Conservation (phyloP, 495 filamentous ascomycete genomes). For the Lophiotrema nucula region DNA sequence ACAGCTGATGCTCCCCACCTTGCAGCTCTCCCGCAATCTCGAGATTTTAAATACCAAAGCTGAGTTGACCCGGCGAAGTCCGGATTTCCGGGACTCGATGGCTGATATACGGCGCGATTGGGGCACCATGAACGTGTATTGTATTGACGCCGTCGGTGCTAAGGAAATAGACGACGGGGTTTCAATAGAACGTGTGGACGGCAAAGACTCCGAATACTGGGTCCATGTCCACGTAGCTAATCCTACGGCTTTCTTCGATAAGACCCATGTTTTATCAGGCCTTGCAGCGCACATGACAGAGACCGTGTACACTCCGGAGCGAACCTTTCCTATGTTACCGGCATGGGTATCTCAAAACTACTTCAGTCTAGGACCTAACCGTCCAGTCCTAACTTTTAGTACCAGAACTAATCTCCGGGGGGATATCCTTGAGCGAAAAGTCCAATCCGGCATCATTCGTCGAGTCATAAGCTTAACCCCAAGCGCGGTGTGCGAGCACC, state of each 20-base stretch:
- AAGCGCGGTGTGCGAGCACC: slow-evolving; percentile 50
- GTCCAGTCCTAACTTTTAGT: slow-evolving; percentile 80
- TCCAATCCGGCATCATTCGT: slow-evolving; percentile 66
- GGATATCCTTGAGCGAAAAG: slow-evolving; percentile 64
- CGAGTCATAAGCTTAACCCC: slow-evolving; percentile 76
- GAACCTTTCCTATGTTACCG: slow-evolving; percentile 73
- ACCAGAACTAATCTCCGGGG: slow-evolving; percentile 66
- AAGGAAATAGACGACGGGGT: slow-evolving; percentile 88
- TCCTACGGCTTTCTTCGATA: slow-evolving; percentile 75
- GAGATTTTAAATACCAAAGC: slow-evolving; percentile 33
- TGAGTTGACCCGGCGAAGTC: slow-evolving; percentile 16
- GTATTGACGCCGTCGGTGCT: slow-evolving; percentile 71
- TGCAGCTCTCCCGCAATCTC: slow-evolving; percentile 34
- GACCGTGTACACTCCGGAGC: slow-evolving; percentile 74
- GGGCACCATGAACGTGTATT: slow-evolving; percentile 69
- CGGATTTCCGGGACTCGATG: slow-evolving; percentile 53
- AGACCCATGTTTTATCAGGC: slow-evolving; percentile 56
- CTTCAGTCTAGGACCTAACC: slow-evolving; percentile 67
- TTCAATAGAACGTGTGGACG: slow-evolving; percentile 66
- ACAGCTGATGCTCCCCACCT: slow-evolving; percentile 58
- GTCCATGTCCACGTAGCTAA: slow-evolving; percentile 91
- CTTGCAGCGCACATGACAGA: slow-evolving; percentile 63
- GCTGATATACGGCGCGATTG: slow-evolving; percentile 66
- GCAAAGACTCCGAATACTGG: slow-evolving; percentile 58
- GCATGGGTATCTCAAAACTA: slow-evolving; percentile 51